Conservation (phyloP, 2,329 filamentous ascomycete species). For the Truncatella angustata region DNA sequence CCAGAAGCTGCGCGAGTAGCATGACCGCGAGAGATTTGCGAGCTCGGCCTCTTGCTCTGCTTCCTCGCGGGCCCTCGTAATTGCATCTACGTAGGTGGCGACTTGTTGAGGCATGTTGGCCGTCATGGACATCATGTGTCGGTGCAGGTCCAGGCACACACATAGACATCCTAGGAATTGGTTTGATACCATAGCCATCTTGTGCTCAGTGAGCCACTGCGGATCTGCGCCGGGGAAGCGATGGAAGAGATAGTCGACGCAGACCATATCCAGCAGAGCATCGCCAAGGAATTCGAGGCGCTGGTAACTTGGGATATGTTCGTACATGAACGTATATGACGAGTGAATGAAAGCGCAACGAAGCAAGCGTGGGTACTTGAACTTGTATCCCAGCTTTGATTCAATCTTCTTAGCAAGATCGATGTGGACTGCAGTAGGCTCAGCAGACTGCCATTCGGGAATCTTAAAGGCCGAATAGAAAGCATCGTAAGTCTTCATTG, state of each 20-base stretch:
- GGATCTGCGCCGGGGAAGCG: constrained; percentile 77
- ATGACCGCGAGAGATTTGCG: constrained; percentile 30
- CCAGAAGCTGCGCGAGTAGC: constrained; percentile 68
- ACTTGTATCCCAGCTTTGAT: constrained; percentile 56
- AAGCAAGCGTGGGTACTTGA: constrained; percentile 72
- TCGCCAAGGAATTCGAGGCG: constrained; percentile 91
- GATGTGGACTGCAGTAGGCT: constrained; percentile 63
- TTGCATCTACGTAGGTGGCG: constrained; percentile 54
- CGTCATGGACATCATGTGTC: constrained; percentile 62
- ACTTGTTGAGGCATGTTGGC: constrained; percentile 43
- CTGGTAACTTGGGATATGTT: constrained; percentile 84
- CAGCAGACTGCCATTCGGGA: constrained; percentile 67
- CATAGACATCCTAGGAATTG: constrained; percentile 84
- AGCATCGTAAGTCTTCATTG: constrained; percentile 66
- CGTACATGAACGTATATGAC: constrained; percentile 72
- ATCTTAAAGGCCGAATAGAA: constrained; percentile 69
- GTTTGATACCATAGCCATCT: constrained; percentile 99
- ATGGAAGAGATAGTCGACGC: constrained; percentile 79
- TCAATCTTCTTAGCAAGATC: constrained; percentile 67
- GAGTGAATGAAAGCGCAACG: constrained; percentile 87
- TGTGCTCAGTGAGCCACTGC: constrained; percentile 97
- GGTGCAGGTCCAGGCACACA: constrained; percentile 75
- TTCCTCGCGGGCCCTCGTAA: constrained; percentile 47
- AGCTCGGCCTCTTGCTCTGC: constrained; percentile 33
- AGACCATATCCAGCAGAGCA: constrained; percentile 58